Evolutionary conservation across 1,139 yeast genomes (phyloP), one percentile per base, ranked within the genome.

Genomic region (Saccharomycopsis hybrid): DNA sequence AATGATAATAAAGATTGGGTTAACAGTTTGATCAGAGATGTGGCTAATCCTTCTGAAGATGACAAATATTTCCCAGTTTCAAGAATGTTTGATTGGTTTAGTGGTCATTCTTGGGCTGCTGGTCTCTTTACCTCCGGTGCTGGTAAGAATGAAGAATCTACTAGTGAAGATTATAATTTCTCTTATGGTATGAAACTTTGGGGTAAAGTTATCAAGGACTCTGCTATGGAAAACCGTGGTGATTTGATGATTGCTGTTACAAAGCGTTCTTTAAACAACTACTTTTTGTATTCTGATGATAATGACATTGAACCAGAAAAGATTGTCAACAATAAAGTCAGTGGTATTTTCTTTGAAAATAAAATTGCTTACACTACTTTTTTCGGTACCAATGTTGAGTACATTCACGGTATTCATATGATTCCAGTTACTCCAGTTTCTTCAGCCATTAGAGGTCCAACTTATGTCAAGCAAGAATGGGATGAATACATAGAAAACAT

Each of bases 31-130:
- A 69, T 85, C 41, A 76, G 94, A 62, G 94, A 85, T 62, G 88
- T 82, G 50, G 88, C 90, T 38, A 85, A 85, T 59, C 94, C 89
- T 33, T 75, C 82, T 32, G 52, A 63, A 52, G 70, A 69, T 2
- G 94, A 85, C 62, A 50, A 70, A 1, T 75, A 74, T 62, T 86
- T 84, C 79, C 95, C 95, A 3, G 85, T 80, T 13, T 83, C 77
- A 45, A 75, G 95, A 62, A 75, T 74, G 73, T 86, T 85, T 65
- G 92, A 85, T 63, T 86, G 86, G 87, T 86, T 68, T 67, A 73
- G 74, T 43, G 95, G 95, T 33, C 95, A 86, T 64, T 83, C 94
- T 1, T 85, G 92, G 89, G 94, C 95, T 5, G 77, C 77, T 52
- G 95, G 95, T 18, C 68, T 85, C 55, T 81, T 78, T 60, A 77